Percentiles rank a stretch among this genome's conserved stretches.
phyloP scores from a whole-genome alignment of 2,329 filamentous ascomycete genomes.

The Lasiodiplodia hormozganensis region DNA sequence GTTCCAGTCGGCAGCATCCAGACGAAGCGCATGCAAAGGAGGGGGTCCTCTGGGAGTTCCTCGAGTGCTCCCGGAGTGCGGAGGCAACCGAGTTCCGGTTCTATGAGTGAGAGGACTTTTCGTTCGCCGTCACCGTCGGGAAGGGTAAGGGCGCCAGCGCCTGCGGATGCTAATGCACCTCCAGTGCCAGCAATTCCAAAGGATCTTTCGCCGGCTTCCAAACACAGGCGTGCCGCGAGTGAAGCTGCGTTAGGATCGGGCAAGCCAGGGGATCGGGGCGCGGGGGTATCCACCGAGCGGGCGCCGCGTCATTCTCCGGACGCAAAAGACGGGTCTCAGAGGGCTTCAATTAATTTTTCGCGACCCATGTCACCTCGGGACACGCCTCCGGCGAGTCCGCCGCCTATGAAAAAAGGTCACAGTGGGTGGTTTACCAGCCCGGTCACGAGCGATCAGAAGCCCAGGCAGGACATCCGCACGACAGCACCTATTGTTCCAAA shows the following conservation, averaged over 20 bases:
- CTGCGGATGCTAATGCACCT: conserved; percentile 58
- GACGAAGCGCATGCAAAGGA: conserved; percentile 82
- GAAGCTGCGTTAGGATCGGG: conserved; percentile 56
- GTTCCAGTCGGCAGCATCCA: conserved; percentile 82
- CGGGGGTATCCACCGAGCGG: conserved; percentile 38
- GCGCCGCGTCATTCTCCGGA: conserved; percentile 50
- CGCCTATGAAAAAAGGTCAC: conserved; percentile 32
- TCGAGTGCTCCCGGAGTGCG: conserved; percentile 48
- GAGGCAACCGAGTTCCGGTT: conserved; percentile 70
- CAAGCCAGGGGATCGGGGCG: conserved; percentile 45
- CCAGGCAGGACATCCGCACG: conserved; percentile 32
- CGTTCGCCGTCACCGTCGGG: conserved; percentile 68
- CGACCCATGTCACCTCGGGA: conserved; percentile 59
- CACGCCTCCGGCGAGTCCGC: conserved; percentile 32
- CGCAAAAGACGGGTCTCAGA: conserved; percentile 51
- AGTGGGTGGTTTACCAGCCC: conserved; percentile 50
- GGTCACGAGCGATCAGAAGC: conserved; percentile 36
- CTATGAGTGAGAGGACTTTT: conserved; percentile 90
- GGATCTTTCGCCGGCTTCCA: conserved; percentile 44
- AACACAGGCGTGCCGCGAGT: conserved; percentile 53
- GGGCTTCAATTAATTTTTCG: conserved; percentile 60
- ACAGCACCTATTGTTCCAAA: conserved; percentile 36
- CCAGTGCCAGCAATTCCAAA: conserved; percentile 78
- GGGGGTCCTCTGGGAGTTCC: conserved; percentile 67
- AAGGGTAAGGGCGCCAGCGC: conserved; percentile 34